phyloP scores from a whole-genome alignment of 2,329 filamentous ascomycete genomes.

The Eutypella sp. region DNA sequence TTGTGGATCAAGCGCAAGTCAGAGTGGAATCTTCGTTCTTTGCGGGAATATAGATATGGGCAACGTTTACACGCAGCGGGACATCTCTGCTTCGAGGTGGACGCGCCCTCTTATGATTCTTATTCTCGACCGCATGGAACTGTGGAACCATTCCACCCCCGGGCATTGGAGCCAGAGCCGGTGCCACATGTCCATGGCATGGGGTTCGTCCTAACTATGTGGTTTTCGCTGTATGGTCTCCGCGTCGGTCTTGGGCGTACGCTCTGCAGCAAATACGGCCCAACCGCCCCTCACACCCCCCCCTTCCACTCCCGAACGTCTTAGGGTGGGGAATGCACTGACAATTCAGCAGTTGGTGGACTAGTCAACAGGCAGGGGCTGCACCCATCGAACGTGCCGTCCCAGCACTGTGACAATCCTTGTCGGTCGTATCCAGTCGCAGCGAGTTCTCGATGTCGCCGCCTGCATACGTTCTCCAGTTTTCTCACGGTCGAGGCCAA shows the following conservation, averaged over 20 bases:
- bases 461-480: neutral
- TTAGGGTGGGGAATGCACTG: neutral
- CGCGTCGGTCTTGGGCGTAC: constrained; percentile 3
- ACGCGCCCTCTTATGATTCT: neutral
- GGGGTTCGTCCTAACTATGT: constrained; percentile 13
- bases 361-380: too few species aligned
- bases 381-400: neutral
- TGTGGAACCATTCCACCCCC: neutral
- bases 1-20: neutral
- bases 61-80: neutral
- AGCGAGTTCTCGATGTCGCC: neutral
- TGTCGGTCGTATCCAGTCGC: neutral
- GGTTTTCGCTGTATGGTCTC: constrained; percentile 15
- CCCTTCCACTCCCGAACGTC: neutral
- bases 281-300: neutral
- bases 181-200: constrained; percentile 13
- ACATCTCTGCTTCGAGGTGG: neutral
- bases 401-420: neutral
- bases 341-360: neutral
- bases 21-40: neutral
- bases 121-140: neutral
- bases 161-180: neutral
- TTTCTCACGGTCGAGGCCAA: neutral
- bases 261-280: neutral
- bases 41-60: neutral